A percentile compares a stretch with the other conserved stretches of the same genome.
Evolutionary conservation across 495 filamentous ascomycete species (phyloP).

Genomic region (Penicillium desertorum): DNA sequence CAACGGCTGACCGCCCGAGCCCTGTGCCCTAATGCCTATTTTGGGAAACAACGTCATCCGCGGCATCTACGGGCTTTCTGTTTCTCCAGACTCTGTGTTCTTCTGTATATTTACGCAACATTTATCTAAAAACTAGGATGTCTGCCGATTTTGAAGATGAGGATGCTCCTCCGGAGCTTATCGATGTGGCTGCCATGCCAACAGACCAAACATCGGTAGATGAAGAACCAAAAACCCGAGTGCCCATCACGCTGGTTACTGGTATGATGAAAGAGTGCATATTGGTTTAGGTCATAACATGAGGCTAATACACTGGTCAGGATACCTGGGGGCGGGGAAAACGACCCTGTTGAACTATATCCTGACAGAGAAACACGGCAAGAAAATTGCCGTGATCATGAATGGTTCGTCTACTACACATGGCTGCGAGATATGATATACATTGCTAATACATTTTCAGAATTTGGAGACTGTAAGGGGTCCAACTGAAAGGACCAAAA

Average conservation of each 20-base stretch:
- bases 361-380: conserved; percentile 87
- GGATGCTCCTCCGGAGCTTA: conserved; percentile 71
- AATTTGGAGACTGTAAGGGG: conserved; percentile 88
- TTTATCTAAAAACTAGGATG: conserved; percentile 5
- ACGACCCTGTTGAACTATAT: conserved; percentile 97
- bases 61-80: conserved; percentile 7
- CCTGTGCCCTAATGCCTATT: conserved; percentile 44
- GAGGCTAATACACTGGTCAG: conserved; percentile 29
- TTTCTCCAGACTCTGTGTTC: not conserved
- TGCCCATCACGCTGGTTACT: conserved; percentile 94
- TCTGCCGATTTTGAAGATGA: conserved; percentile 60
- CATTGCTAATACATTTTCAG: conserved; percentile 43
- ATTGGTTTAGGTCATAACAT: not conserved
- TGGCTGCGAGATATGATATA: conserved; percentile 3
- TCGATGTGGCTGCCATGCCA: conserved; percentile 51
- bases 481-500: not conserved
- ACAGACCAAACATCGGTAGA: conserved; percentile 24
- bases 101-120: conserved; percentile 3
- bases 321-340: conserved; percentile 92
- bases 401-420: conserved; percentile 60
- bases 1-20: conserved; percentile 35
- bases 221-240: conserved; percentile 49
- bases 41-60: conserved; percentile 40
- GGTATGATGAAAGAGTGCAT: conserved; percentile 48
- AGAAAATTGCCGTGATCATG: conserved; percentile 95